Conservation (phyloP, 352 stramenopile genomes). For the Hyaloperonospora brassicae region DNA sequence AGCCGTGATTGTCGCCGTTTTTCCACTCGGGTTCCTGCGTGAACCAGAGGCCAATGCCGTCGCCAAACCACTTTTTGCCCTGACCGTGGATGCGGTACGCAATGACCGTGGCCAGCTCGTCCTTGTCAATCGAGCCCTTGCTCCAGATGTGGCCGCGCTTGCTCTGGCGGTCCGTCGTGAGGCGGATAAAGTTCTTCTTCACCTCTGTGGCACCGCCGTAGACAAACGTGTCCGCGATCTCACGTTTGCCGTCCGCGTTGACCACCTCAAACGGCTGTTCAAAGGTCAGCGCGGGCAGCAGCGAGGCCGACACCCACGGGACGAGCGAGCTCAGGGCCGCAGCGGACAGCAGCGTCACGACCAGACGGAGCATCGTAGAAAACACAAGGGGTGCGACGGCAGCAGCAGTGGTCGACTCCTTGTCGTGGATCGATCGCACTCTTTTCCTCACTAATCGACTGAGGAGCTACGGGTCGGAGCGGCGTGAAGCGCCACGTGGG, state of each 20-base stretch:
- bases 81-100: slow-evolving; percentile 73
- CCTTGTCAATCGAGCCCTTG: slow-evolving; percentile 31
- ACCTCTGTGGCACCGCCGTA: slow-evolving; percentile 57
- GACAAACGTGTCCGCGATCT: slow-evolving; percentile 51
- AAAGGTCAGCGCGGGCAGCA: slow-evolving; percentile 45
- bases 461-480: too few species aligned
- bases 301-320: slow-evolving; percentile 11
- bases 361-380: slow-evolving; percentile 20
- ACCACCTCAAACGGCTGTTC: slow-evolving; percentile 56
- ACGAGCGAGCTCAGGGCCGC: slow-evolving; percentile 19
- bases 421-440: too few species aligned
- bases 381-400: too few species aligned
- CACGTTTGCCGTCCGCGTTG: slow-evolving; percentile 39
- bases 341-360: slow-evolving; percentile 23
- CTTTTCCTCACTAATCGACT: too few species aligned
- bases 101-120: slow-evolving; percentile 54
- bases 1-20: slow-evolving; percentile 68
- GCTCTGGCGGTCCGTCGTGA: slow-evolving; percentile 75
- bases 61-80: slow-evolving; percentile 71
- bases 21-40: slow-evolving; percentile 45
- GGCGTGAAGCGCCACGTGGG: slow-evolving; percentile 23
- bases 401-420: too few species aligned
- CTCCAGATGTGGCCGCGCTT: slow-evolving; percentile 72
- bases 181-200: slow-evolving; percentile 77
- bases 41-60: slow-evolving; percentile 69